A percentile compares a stretch with the other conserved stretches of the same genome.
Evolutionary conservation across 2,329 filamentous ascomycete species (phyloP).

Genomic region (Calycina herbarum): DNA sequence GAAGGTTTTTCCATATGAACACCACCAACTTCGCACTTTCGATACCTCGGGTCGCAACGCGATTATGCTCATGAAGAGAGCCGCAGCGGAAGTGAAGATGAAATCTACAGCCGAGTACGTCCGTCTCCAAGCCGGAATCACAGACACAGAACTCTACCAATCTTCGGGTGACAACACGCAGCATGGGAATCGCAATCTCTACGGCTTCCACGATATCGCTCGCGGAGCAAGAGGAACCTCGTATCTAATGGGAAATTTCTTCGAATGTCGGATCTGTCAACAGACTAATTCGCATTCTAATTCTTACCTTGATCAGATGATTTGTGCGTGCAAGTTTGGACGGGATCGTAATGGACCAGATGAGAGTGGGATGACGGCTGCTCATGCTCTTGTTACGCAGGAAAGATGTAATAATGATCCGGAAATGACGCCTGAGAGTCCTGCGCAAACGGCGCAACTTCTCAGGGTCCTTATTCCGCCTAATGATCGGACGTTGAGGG

Average conservation of each 20-base stretch:
- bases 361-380: constrained; percentile 27
- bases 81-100: constrained; percentile 19
- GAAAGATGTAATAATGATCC: constrained; percentile 21
- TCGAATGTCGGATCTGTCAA: constrained; percentile 26
- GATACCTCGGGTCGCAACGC: constrained; percentile 25
- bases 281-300: constrained; percentile 23
- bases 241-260: constrained; percentile 17
- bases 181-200: constrained; percentile 11
- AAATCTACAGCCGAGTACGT: constrained; percentile 20
- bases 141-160: constrained; percentile 23
- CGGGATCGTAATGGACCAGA: constrained; percentile 28
- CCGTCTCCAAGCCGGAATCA: constrained; percentile 26
- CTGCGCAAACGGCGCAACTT: constrained; percentile 22
- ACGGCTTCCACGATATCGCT: constrained; percentile 31
- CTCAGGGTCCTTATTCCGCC: constrained; percentile 23
- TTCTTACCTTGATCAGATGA: constrained; percentile 28
- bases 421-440: constrained; percentile 17
- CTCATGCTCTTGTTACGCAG: constrained; percentile 25
- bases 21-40: constrained; percentile 26
- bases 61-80: constrained; percentile 27
- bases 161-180: constrained; percentile 8
- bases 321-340: constrained; percentile 24
- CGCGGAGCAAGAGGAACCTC: constrained; percentile 25
- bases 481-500: constrained; percentile 20
- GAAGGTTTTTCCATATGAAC: constrained; percentile 25